Evolutionary conservation across 139 green algal species (phyloP), one percentile per base, ranked within the genome.

Genomic region (Desmodesmus armatus): DNA sequence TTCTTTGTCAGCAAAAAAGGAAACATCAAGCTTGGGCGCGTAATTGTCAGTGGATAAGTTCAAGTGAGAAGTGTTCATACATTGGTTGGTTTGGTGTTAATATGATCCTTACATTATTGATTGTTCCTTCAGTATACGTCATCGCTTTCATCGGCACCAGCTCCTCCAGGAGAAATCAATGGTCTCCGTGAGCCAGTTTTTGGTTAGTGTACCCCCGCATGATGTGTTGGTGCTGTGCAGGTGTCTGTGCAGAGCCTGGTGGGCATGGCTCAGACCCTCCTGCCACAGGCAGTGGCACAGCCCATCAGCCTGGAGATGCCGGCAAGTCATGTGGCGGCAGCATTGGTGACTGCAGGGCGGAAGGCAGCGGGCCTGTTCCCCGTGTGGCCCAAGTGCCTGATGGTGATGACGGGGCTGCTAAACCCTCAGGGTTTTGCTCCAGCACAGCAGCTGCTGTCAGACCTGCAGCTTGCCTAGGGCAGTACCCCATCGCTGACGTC

Each of bases 351-450:
- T 55, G 76, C 76, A 35, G 76, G 76, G 29, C 37, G 76, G 4
- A 35, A 72, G 37, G 62, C 76, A 3, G 55, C 55, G 4, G 76
- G 76, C 9, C 37, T 82, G 55, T 72, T 53, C 76, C 76, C 76
- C 31, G 35, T 72, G 15, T 82, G 76, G 76, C 76, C 76, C 37
- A 82, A 82, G 76, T 53, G 15, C 1, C 76, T 82, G 33, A 55
- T 82, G 53, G 76, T 82, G 55, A 53, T 82, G 55, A 82, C 76
- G 17, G 76, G 76, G 37, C 53, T 82, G 37, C 23, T 72, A 25
- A n/a, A 9, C 6, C 76, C 76, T 43, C 55, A 58, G 27, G 53
- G 35, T 9, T 35, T 40, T 13, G 37, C 25, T 33, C 66, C 43
- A 33, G 55, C 71, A 33, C 76, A 73, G 53, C 53, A 82, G 35